These are phyloP conservation scores for Dendrothele bispora DNA, from an alignment of 768 basidiomycete genomes.

Conservation along the genomic window DNA sequence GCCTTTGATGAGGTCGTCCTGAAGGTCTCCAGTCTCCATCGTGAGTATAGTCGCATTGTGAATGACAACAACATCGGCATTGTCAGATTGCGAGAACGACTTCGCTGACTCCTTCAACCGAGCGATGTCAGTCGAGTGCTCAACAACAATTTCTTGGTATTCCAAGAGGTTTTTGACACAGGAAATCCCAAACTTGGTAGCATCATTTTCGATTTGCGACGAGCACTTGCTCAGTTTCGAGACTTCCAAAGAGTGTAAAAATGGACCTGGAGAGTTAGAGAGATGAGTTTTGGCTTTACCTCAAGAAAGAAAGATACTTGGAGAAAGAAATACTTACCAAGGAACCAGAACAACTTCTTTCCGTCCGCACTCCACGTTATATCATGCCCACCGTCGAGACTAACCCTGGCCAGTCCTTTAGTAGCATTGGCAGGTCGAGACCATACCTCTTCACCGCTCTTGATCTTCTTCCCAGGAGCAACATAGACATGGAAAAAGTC, in stretches of 20 bases:
- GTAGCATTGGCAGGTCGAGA: slow-evolving; percentile 71
- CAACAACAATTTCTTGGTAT: slow-evolving; percentile 57
- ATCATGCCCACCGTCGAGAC: slow-evolving; percentile 75
- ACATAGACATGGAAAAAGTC: slow-evolving; percentile 71
- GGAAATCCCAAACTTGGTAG: slow-evolving; percentile 55
- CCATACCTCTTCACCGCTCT: slow-evolving; percentile 53
- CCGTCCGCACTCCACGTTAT: slow-evolving; percentile 65
- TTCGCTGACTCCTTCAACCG: slow-evolving; percentile 56
- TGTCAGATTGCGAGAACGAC: slow-evolving; percentile 12
- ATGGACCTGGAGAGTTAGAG: slow-evolving; percentile 46
- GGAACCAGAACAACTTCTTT: slow-evolving; percentile 68
- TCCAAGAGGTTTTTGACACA: slow-evolving; percentile 60
- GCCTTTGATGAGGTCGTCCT: slow-evolving; percentile 48
- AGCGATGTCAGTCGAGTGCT: slow-evolving; percentile 60
- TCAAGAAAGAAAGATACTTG: background rate
- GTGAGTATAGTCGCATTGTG: slow-evolving; percentile 70
- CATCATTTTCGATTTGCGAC: slow-evolving; percentile 47
- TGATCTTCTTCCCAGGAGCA: slow-evolving; percentile 39
- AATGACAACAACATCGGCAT: slow-evolving; percentile 54
- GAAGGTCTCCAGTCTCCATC: slow-evolving; percentile 56
- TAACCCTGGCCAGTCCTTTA: slow-evolving; percentile 57
- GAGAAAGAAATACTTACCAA: slow-evolving; percentile 44
- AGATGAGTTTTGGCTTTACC: background rate
- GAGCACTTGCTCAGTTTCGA: slow-evolving; percentile 51
- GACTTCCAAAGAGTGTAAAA: slow-evolving; percentile 61